Base-by-base conservation (phyloP, 768 basidiomycete genomes). In the Agrocybe chaxingu region DNA sequence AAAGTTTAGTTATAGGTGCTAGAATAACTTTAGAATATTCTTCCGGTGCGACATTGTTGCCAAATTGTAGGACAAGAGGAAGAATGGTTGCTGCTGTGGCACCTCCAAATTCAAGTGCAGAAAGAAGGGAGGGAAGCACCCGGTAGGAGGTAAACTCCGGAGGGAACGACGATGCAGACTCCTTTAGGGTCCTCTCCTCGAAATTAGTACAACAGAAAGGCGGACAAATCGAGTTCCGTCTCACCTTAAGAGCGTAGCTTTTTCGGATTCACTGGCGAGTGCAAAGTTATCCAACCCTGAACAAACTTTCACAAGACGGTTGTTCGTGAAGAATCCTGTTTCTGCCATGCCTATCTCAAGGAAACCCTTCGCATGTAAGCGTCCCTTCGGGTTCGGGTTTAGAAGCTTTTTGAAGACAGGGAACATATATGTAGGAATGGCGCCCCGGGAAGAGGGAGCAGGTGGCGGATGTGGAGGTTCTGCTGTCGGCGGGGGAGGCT, bases 241-340 rank as follows among this genome's bases (percentile, higher is more conserved):
- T 57, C 55, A 87, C 90, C 82, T 80, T 35, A 98, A 75, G 9
- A 98, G 70, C 0, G 71, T 60, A 0, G 73, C 71, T 60, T 94
- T 94, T 50, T 98, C 97, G 3, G 76, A 73, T 60, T 98, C 97
- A 52, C 80, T 82, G 9, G 78, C 79, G 30, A 98, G 70, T 9
- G 82, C 79, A 63, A 98, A 98, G 53, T 85, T 85, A 54, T 95
- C 94, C 12, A 99, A 70, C 0, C 91, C 89, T 30, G 80, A 73
- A 44, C 93, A 94, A 10, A 97, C 82, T 63, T 85, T 87, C 24
- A 95, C 87, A 4, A 98, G 76, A 30, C 81, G 77, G 65, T 99
- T 99, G 16, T 73, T 72, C 2, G 77, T 70, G 67, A 97, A 98
- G 67, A 96, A 97, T 0, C 92, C 94, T 2, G 77, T 79, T 46